Conservation (phyloP, 2,329 filamentous ascomycete species). For the Magnaporthales sp. region DNA sequence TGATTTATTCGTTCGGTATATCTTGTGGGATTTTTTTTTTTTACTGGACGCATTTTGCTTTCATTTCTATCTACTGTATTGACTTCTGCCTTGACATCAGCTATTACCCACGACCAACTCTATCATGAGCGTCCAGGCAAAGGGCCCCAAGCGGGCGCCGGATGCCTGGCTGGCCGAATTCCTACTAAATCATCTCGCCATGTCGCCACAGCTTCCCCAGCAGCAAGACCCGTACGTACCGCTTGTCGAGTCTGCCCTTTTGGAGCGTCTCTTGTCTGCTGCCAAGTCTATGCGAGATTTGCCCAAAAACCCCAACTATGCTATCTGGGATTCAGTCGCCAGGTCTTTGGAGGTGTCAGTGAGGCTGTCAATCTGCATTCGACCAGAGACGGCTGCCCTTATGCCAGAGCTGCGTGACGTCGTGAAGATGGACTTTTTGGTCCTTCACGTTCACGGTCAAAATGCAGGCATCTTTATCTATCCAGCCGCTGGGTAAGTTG, state of each 20-base stretch:
- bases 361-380: background rate
- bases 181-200: slow-evolving; percentile 10
- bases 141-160: background rate
- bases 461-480: slow-evolving; percentile 23
- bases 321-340: background rate
- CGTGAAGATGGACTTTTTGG: background rate
- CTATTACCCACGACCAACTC: too few species aligned
- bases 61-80: background rate
- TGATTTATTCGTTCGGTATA: too few species aligned
- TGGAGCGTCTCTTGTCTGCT: slow-evolving; percentile 4
- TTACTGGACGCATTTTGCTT: background rate
- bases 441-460: slow-evolving; percentile 13
- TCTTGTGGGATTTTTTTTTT: background rate
- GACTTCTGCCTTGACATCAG: background rate
- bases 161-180: background rate
- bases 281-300: background rate
- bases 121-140: background rate
- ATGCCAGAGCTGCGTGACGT: background rate
- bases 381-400: background rate
- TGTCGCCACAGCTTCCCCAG: slow-evolving; percentile 8
- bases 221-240: slow-evolving; percentile 1
- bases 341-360: background rate
- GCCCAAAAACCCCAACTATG: background rate
- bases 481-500: slow-evolving; percentile 17
- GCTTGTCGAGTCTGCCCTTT: background rate